Evolutionary conservation across 805 yeast species (phyloP).

Genomic region (Blastobotrys terrestris): DNA sequence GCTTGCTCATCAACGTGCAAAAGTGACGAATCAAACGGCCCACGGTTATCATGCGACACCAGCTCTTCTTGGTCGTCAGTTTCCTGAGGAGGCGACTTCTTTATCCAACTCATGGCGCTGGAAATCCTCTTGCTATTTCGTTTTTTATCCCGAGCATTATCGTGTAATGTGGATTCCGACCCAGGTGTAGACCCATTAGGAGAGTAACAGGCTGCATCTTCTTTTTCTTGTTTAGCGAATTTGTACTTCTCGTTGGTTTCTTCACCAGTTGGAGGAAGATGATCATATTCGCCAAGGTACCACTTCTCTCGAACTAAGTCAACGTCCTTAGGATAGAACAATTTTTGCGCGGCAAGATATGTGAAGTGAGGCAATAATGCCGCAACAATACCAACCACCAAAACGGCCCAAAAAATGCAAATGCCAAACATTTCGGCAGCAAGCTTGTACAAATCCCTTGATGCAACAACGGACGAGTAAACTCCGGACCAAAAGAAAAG

Average conservation of each 20-base stretch:
- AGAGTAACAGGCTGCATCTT: not conserved
- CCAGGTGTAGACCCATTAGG: constrained; percentile 5
- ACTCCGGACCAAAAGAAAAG: constrained; percentile 76
- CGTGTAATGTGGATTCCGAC: constrained; percentile 1
- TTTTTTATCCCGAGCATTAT: not conserved
- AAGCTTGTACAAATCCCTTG: constrained; percentile 57
- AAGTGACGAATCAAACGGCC: not conserved
- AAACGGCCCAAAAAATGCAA: constrained; percentile 57
- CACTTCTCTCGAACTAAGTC: constrained; percentile 66
- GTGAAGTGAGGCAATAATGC: constrained; percentile 59
- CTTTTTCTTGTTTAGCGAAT: not conserved
- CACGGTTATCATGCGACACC: not conserved
- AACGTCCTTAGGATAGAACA: constrained; percentile 57
- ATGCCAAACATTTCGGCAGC: constrained; percentile 61
- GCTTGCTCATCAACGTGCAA: not conserved
- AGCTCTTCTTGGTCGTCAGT: not conserved
- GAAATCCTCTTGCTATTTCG: not conserved
- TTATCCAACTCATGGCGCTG: not conserved
- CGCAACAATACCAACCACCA: constrained; percentile 47
- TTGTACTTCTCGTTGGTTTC: not conserved
- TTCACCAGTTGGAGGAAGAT: constrained; percentile 6
- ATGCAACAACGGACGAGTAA: constrained; percentile 50
- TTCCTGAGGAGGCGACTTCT: not conserved
- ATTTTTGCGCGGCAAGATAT: constrained; percentile 42
- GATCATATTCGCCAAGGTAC: constrained; percentile 18